Percentiles rank a stretch among this genome's conserved stretches.
These are phyloP conservation scores for Erigeron philadelphicus DNA, from an alignment of 140 eudicot genomes.

Conservation along the genomic window DNA sequence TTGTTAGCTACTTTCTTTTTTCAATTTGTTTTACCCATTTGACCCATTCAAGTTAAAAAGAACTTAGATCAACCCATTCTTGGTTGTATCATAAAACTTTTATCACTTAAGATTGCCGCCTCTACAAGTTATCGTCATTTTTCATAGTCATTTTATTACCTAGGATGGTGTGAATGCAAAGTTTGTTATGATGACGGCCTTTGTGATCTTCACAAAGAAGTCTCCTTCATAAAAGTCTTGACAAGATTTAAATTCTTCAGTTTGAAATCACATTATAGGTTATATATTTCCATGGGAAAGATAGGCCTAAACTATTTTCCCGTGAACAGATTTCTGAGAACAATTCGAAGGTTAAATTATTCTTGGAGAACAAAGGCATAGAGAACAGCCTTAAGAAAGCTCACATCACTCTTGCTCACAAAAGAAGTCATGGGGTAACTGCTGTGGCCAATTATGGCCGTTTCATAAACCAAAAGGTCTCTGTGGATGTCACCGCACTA, in stretches of 20 bases:
- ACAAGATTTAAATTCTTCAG: neutral
- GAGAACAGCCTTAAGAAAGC: conserved; percentile 45
- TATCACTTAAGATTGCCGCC: neutral
- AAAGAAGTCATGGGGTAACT: conserved; percentile 73
- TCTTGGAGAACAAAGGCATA: conserved; percentile 44
- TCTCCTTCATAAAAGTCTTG: neutral
- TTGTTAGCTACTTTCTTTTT: no score
- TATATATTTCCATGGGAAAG: neutral
- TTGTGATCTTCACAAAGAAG: no score
- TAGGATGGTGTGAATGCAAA: neutral
- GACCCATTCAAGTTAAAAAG: neutral
- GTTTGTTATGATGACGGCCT: neutral
- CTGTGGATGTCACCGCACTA: conserved; percentile 51
- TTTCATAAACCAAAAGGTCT: conserved; percentile 47
- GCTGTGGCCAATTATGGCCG: conserved; percentile 73
- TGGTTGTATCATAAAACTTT: neutral
- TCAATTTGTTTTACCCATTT: neutral
- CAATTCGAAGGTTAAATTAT: conserved; percentile 44
- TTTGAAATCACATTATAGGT: neutral
- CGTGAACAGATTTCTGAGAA: conserved; percentile 45
- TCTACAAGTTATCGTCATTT: neutral
- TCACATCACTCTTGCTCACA: conserved; percentile 91
- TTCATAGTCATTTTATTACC: neutral
- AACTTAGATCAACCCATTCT: neutral
- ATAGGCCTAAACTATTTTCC: neutral